Percentiles rank a stretch among this genome's conserved stretches.
Conservation (phyloP, 1,139 yeast genomes). For the Geotrichum klebahnii region DNA sequence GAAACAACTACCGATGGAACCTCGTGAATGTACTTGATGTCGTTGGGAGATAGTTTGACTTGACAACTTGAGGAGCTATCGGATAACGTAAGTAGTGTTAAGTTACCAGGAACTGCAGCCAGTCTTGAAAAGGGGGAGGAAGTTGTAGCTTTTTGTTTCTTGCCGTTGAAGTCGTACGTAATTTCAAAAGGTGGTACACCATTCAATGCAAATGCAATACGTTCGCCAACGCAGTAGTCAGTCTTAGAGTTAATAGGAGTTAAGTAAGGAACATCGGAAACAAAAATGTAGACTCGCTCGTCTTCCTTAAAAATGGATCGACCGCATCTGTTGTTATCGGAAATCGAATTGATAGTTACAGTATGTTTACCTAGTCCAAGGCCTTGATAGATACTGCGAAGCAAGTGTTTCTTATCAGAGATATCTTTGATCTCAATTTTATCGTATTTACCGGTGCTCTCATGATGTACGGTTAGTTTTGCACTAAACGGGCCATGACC, state of each 20-base stretch:
- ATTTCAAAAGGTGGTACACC: constrained; percentile 81
- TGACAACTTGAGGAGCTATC: constrained; percentile 77
- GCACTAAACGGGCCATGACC: constrained; percentile 68
- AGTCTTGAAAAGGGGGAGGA: constrained; percentile 58
- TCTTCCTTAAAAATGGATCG: constrained; percentile 40
- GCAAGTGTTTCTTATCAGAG: constrained; percentile 35
- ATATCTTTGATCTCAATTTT: constrained; percentile 40
- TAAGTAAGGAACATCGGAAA: constrained; percentile 76
- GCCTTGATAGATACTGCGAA: constrained; percentile 43
- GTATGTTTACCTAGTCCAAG: constrained; percentile 54
- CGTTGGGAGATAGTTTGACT: constrained; percentile 49
- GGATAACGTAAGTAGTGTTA: constrained; percentile 62
- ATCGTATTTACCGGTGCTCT: constrained; percentile 48
- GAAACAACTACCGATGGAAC: constrained; percentile 88
- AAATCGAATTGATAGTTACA: constrained; percentile 53
- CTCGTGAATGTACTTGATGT: constrained; percentile 53
- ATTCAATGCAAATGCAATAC: constrained; percentile 65
- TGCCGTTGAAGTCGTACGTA: constrained; percentile 66
- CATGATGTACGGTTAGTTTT: constrained; percentile 52
- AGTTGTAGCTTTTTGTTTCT: constrained; percentile 57
- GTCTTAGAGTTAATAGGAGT: constrained; percentile 42
- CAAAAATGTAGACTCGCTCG: constrained; percentile 46
- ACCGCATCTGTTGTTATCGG: constrained; percentile 69
- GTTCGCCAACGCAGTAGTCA: constrained; percentile 88
- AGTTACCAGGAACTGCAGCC: constrained; percentile 75